Conservation (phyloP, 169 alveolate genomes). For the Plasmodium vivax region DNA sequence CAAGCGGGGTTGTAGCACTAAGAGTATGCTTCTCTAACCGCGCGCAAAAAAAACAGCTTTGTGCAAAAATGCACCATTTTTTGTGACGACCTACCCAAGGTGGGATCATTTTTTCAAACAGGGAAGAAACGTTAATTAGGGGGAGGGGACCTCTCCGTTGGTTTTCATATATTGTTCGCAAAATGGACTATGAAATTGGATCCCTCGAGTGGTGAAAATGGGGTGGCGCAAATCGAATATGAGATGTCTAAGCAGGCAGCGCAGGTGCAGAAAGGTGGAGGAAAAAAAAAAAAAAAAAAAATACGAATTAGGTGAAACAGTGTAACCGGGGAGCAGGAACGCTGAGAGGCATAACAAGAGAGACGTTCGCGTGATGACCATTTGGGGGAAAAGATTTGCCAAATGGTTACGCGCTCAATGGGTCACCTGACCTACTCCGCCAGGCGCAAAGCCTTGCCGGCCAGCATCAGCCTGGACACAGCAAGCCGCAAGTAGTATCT, state of each 20-base stretch:
- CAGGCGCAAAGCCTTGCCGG: conserved; percentile 14
- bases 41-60: background rate
- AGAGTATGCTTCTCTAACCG: background rate
- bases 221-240: background rate
- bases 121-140: background rate
- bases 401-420: background rate
- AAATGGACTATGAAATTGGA: background rate
- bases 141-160: background rate
- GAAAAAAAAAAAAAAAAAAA: background rate
- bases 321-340: background rate
- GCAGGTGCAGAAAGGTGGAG: background rate
- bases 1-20: background rate
- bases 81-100: background rate
- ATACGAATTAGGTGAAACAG: background rate
- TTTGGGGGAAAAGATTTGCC: background rate
- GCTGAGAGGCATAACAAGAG: background rate
- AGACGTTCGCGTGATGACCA: background rate
- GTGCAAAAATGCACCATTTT: background rate
- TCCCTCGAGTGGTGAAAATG: background rate
- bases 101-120: background rate
- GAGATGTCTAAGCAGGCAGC: background rate
- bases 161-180: background rate
- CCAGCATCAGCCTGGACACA: conserved; percentile 36
- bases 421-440: background rate
- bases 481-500: conserved; percentile 33